phyloP scores from a whole-genome alignment of 495 filamentous ascomycete genomes.

The Viridothelium virens region DNA sequence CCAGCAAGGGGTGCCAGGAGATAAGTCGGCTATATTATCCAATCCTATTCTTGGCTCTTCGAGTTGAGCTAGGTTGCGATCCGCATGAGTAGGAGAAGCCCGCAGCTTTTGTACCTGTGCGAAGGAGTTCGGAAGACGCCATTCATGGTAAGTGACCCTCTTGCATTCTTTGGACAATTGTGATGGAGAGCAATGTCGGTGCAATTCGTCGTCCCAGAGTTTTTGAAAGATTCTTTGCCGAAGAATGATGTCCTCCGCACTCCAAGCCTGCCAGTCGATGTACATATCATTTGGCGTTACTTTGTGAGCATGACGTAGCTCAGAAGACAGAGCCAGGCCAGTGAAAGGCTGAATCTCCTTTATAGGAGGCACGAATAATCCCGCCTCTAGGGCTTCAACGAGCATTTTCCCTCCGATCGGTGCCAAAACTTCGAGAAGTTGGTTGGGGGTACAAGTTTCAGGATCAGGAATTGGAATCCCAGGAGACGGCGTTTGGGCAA shows the following conservation, averaged over 20 bases:
- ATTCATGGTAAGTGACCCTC: constrained; percentile 19
- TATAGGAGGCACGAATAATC: constrained; percentile 59
- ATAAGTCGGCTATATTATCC: not conserved
- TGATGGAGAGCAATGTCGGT: constrained; percentile 11
- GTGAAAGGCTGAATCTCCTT: constrained; percentile 23
- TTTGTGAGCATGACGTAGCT: constrained; percentile 41
- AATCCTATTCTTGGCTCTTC: too few species aligned
- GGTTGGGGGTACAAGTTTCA: constrained; percentile 25
- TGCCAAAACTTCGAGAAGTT: constrained; percentile 40
- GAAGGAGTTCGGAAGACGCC: constrained; percentile 8
- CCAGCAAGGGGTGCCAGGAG: not conserved
- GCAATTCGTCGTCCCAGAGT: constrained; percentile 43
- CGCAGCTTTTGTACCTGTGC: not conserved
- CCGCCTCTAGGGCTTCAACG: constrained; percentile 31
- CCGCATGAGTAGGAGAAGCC: too few species aligned
- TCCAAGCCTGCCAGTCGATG: constrained; percentile 49
- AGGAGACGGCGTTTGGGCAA: constrained; percentile 56
- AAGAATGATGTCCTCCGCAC: constrained; percentile 40
- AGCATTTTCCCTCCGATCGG: constrained; percentile 32
- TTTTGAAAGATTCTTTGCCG: constrained; percentile 47
- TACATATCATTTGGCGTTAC: constrained; percentile 46
- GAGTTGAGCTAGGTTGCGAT: too few species aligned
- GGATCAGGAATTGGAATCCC: constrained; percentile 42
- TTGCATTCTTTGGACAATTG: not conserved
- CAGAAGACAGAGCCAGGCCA: not conserved